Evolutionary conservation across 2,329 filamentous ascomycete genomes (phyloP), one percentile per base, ranked within the genome.

Genomic region (Scytalidium lignicola): DNA sequence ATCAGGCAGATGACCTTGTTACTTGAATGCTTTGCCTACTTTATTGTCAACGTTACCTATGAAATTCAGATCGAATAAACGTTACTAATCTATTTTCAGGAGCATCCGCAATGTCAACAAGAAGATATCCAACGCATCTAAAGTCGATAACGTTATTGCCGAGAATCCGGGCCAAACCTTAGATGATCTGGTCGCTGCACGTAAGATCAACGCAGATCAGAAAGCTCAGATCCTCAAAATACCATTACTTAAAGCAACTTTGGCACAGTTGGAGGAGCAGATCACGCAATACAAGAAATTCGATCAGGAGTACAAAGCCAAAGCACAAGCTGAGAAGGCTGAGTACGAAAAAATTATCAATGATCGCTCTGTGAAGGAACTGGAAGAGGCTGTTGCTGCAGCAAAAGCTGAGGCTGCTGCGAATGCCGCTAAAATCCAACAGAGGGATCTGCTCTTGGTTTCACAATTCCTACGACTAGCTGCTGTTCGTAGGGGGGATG

Each of bases 71-170:
- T 37, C n/a, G 32, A 37, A 32, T 37, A 47, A 43, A 46, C 20
- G 57, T 62, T 55, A 63, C 44, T 20, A 23, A 22, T 41, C 22
- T n/a, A 8, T 47, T 48, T 17, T 19, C 53, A 89, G 85, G 74
- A 90, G 82, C 69, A 88, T 96, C 61, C 90, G 92, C 65, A 95
- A 93, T 69, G 74, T 93, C 63, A 87, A 84, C 75, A 97, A 96
- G 80, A 96, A 96, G 74, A 84, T 97, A 37, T 37, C 78, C 65
- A 83, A 85, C 66, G 83, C 83, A 57, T 78, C 81, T 60, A 90
- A 88, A 72, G 85, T 86, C 63, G 85, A 90, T 59, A 62, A 74
- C 44, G 73, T 91, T 58, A 73, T 90, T 57, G 76, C 75, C 55
- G 82, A 88, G 65, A 81, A 91, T 70, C 74, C 82, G 51, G 81